Conservation (phyloP, 2,329 filamentous ascomycete genomes). For the Diaporthe capsici region DNA sequence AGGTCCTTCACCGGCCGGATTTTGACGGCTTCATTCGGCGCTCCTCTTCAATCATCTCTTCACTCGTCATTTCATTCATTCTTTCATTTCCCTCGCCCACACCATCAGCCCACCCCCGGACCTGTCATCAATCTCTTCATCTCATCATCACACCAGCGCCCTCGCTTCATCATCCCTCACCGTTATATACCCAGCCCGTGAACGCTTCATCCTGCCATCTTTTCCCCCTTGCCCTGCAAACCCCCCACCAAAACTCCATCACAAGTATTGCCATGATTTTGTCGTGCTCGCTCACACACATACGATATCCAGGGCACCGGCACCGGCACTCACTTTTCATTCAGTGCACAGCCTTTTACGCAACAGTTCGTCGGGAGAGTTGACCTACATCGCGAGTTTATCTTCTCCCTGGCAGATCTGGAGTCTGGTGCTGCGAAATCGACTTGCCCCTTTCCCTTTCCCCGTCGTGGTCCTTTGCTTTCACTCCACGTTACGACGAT, state of each 20-base stretch:
- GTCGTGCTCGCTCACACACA: background rate
- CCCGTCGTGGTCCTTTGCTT: slow-evolving; percentile 19
- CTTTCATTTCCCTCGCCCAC: slow-evolving; percentile 25
- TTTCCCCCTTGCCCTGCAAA: slow-evolving; percentile 21
- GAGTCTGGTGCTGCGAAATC: background rate
- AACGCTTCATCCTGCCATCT: slow-evolving; percentile 27
- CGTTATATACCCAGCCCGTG: slow-evolving; percentile 26
- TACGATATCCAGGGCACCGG: background rate
- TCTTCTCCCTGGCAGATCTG: background rate
- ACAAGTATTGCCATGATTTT: slow-evolving; percentile 4
- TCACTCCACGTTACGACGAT: slow-evolving; percentile 18
- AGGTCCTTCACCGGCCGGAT: slow-evolving; percentile 12
- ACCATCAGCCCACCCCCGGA: slow-evolving; percentile 22
- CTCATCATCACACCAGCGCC: slow-evolving; percentile 21
- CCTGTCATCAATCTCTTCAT: slow-evolving; percentile 23
- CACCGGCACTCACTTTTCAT: slow-evolving; percentile 2
- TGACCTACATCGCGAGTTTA: background rate
- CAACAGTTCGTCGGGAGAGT: background rate
- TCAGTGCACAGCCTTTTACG: background rate
- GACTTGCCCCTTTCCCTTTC: background rate
- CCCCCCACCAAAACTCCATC: background rate
- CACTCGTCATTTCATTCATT: slow-evolving; percentile 5
- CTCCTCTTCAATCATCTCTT: background rate
- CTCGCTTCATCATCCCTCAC: slow-evolving; percentile 24
- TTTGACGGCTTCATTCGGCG: slow-evolving; percentile 26